Base-by-base conservation (phyloP, 2,329 filamentous ascomycete species). In the Tympanopsis confertula region DNA sequence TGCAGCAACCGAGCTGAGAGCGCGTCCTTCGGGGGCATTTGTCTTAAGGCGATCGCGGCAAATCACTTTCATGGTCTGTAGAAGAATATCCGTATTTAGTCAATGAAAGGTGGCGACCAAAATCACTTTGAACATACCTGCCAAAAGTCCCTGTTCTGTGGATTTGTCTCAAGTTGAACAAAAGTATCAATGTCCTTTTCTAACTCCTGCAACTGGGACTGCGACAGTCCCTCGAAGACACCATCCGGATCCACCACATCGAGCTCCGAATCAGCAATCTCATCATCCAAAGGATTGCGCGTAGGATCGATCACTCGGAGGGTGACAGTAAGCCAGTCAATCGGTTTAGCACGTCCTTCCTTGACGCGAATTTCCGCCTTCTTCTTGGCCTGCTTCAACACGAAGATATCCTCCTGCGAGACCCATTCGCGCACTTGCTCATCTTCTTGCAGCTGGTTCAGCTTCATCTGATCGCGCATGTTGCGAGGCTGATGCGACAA, bases 301-400 rank as follows among this genome's bases (percentile, higher is more conserved):
- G 88, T 85, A 20, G 79, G 71, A 55, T 98, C 91, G 46, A 96
- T 80, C 44, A 89, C 85, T 46, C 86, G 80, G 44, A 98, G 65
- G 42, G 85, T 93, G 51, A 96, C 91, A 1, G 88, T 86, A 35
- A 98, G 73, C 69, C 85, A 88, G 62, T 98, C 91, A 51, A 96
- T 89, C 7, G 89, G 84, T 53, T 86, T 88, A 39, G 89, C 88
- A 47, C 93, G 78, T 10, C 84, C 83, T 58, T 93, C 88, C 48
- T 87, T 85, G 35, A 96, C 87, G 29, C 91, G 82, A 48, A 98
- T 93, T 46, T 88, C 85, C 30, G 91, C 89, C 66, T 95, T 96
- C 67, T 93, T 96, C 69, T 96, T 98, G 35, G 89, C 83, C 62
- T 98, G 91, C 59, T 87, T 88, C 52, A 98, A 66, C 40, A 96